Evolutionary conservation across 1,284 basidiomycete species (phyloP).

Genomic region (Cystobasidium slooffiae): DNA sequence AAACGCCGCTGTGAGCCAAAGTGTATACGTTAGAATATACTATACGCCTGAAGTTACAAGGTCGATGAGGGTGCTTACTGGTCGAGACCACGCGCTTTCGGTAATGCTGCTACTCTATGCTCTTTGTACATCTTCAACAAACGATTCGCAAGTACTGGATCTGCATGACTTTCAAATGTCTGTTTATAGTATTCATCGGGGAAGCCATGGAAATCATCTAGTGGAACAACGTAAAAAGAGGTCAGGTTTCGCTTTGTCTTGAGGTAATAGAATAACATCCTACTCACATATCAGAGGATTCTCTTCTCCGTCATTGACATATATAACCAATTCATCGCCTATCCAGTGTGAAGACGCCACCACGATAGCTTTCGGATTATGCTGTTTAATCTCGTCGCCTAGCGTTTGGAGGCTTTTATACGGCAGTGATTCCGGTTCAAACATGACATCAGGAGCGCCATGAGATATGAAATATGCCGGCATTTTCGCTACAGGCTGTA

Average conservation of each 20-base stretch:
- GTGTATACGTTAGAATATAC: neutral
- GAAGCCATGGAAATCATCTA: constrained; percentile 10
- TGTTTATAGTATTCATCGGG: constrained; percentile 25
- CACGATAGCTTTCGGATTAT: constrained; percentile 39
- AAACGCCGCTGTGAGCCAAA: constrained; percentile 25
- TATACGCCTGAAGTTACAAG: neutral
- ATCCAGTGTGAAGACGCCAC: constrained; percentile 37
- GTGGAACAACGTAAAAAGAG: neutral
- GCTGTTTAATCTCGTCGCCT: constrained; percentile 23
- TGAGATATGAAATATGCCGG: constrained; percentile 40
- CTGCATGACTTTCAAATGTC: constrained; percentile 26
- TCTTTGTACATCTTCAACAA: constrained; percentile 15
- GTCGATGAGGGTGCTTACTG: constrained; percentile 1
- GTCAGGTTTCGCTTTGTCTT: neutral
- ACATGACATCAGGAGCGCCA: constrained; percentile 13
- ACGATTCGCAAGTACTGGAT: constrained; percentile 29
- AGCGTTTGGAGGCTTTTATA: constrained; percentile 29
- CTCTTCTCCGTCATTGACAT: constrained; percentile 21
- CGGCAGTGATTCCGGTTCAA: constrained; percentile 30
- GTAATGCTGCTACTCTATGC: constrained; percentile 6
- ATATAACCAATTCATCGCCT: constrained; percentile 16
- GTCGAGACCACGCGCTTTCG: constrained; percentile 15
- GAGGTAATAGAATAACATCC: neutral
- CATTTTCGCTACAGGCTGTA: constrained; percentile 13
- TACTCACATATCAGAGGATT: constrained; percentile 27